phyloP scores from a whole-genome alignment of 116 monocot genomes.

The Papilionanthe hybrid region DNA sequence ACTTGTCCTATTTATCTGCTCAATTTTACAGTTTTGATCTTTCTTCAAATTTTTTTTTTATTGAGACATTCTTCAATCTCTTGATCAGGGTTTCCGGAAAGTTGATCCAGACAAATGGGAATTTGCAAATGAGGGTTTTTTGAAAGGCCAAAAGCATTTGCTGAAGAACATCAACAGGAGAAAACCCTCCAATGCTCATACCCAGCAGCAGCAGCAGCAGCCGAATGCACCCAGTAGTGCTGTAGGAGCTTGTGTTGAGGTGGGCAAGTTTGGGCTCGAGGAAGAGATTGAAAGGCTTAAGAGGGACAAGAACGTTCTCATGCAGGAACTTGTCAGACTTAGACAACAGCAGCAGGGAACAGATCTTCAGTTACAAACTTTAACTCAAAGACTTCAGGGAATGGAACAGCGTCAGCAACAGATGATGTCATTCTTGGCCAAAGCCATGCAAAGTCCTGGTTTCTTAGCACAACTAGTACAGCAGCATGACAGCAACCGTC shows the following conservation, averaged over 20 bases:
- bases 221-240: conserved; percentile 13
- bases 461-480: conserved; percentile 27
- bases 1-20: neutral
- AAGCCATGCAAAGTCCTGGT: conserved; percentile 26
- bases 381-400: conserved; percentile 26
- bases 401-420: conserved; percentile 41
- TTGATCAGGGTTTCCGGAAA: conserved; percentile 69
- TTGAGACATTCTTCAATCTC: neutral
- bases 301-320: conserved; percentile 34
- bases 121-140: conserved; percentile 76
- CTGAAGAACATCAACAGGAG: conserved; percentile 70
- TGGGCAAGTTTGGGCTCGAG: conserved; percentile 28
- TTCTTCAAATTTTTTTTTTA: neutral
- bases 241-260: conserved; percentile 16
- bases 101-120: conserved; percentile 83
- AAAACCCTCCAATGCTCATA: conserved; percentile 11
- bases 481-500: conserved; percentile 12
- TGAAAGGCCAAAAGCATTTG: conserved; percentile 64
- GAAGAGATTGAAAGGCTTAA: conserved; percentile 29
- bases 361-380: conserved; percentile 15
- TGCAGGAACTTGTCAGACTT: conserved; percentile 38
- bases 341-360: conserved; percentile 39
- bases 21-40: neutral
- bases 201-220: conserved; percentile 8
- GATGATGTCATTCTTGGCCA: conserved; percentile 36